These are phyloP conservation scores for Blepharisma undulans DNA, from an alignment of 169 alveolate species.

Conservation along the genomic window DNA sequence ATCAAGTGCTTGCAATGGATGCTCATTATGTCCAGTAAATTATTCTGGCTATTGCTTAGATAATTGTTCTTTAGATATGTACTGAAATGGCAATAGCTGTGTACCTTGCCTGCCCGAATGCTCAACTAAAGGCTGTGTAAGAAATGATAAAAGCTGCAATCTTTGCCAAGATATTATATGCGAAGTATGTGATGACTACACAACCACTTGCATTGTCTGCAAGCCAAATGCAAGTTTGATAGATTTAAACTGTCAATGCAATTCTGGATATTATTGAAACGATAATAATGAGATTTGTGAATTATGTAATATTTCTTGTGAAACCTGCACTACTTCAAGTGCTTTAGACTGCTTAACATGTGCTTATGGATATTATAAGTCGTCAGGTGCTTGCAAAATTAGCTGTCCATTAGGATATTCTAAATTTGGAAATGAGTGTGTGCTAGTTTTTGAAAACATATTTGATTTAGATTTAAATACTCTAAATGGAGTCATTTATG, in stretches of 20 bases:
- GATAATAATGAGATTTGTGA: not conserved
- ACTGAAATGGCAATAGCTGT: not conserved
- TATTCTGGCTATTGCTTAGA: not conserved
- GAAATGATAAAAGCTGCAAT: not conserved
- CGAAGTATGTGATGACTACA: not conserved
- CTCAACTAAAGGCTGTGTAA: not conserved
- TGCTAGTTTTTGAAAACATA: not conserved
- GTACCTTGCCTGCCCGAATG: not conserved
- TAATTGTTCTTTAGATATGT: not conserved
- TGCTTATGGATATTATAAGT: not conserved
- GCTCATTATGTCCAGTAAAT: not conserved
- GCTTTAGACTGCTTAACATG: not conserved
- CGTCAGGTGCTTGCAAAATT: not conserved
- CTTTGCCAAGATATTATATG: slow-evolving; percentile 13
- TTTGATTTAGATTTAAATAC: not conserved
- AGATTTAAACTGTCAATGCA: not conserved
- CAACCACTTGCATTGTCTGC: slow-evolving; percentile 5
- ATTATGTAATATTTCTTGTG: slow-evolving; percentile 3
- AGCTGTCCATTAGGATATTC: slow-evolving; percentile 3
- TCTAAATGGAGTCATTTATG: slow-evolving; percentile 5
- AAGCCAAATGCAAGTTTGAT: not conserved
- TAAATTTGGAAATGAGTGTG: not conserved
- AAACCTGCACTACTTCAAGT: not conserved
- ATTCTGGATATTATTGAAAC: slow-evolving; percentile 14
- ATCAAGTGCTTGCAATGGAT: not conserved